Base-by-base conservation (phyloP, 2,329 filamentous ascomycete genomes). In the Didymella keratinophila region DNA sequence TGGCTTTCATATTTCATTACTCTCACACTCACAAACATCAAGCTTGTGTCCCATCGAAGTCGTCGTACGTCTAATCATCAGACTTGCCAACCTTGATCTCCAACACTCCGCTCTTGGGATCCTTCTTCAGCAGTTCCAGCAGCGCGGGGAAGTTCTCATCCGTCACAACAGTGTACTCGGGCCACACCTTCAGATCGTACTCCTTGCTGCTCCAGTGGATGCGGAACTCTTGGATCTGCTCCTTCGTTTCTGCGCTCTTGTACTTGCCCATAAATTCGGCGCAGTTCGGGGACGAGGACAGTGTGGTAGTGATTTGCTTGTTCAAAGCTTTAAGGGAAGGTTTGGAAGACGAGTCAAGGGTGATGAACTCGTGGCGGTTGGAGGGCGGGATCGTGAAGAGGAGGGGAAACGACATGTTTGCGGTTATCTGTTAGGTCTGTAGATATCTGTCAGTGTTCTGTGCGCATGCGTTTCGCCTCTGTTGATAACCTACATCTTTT, bases 301-400 rank as follows among this genome's bases (percentile, higher is more conserved):
- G 68, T 0, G 62, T 68, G 2, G 57, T 30, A 0, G 70, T 71
- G 41, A 76, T 66, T 52, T 70, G 70, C 56, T 69, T 68, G 60
- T 76, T 76, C 1, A 76, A 66, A 8, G 66, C 49, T 48, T 76
- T 76, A 21, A 76, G 59, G 1, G 63, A 62, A 10, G 63, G 53
- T 21, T 70, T 70, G 2, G 57, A 41, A 27, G 63, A 53, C 0
- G 65, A 52, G 58, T 71, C 66, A 34, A 75, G 59, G 10, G 71
- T 58, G 51, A 76, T 66, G 52, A 75, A 59, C 54, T 76, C 74
- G 58, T 76, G 74, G 23, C 73, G 65, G 63, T 64, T 70, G 11
- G 65, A 68, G 20, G 73, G 73, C 2, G 73, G 70, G 20, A 75
- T 52, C 16, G 72, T 75, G 67, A 76, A 75, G 62, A 76, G 63